Percentiles rank a stretch among this genome's conserved stretches.
Conservation (phyloP, 2,329 filamentous ascomycete species). For the Fusarium sp. region DNA sequence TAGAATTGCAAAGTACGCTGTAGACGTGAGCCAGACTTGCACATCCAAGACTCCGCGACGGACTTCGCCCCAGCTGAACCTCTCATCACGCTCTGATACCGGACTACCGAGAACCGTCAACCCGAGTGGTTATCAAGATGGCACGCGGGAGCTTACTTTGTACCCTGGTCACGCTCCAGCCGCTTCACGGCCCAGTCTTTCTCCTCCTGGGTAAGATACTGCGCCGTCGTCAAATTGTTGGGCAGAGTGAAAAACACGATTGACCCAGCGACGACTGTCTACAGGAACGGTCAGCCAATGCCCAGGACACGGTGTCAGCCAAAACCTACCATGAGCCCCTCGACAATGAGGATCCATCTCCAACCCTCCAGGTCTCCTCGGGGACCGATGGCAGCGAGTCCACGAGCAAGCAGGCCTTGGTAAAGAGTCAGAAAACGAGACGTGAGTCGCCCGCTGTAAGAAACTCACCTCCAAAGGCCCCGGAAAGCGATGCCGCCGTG, state of each 20-base stretch:
- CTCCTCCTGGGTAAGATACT: conserved; percentile 1
- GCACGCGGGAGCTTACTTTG: no score
- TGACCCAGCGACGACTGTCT: conserved; percentile 1
- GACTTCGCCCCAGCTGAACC: conserved; percentile 3
- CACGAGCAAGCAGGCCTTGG: conserved; percentile 8
- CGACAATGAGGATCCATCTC: conserved; percentile 11
- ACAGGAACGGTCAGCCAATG: fast-evolving
- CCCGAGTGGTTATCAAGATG: no score
- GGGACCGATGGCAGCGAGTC: neutral
- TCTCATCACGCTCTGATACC: neutral
- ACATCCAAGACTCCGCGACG: conserved; percentile 1
- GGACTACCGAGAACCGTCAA: no score
- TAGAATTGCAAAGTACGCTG: conserved; percentile 7
- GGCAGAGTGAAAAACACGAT: conserved; percentile 3
- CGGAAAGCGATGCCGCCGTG: conserved; percentile 61
- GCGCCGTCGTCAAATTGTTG: neutral
- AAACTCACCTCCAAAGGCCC: conserved; percentile 7
- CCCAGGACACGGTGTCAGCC: no score
- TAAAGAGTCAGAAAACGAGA: no score
- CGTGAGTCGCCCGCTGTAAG: no score
- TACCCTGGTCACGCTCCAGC: no score
- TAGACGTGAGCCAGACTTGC: conserved; percentile 12
- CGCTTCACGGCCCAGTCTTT: conserved; percentile 1
- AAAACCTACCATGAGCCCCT: neutral
- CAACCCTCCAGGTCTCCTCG: conserved; percentile 1